Base-by-base conservation (phyloP, 2,329 filamentous ascomycete genomes). In the Stagonosporopsis tanaceti region DNA sequence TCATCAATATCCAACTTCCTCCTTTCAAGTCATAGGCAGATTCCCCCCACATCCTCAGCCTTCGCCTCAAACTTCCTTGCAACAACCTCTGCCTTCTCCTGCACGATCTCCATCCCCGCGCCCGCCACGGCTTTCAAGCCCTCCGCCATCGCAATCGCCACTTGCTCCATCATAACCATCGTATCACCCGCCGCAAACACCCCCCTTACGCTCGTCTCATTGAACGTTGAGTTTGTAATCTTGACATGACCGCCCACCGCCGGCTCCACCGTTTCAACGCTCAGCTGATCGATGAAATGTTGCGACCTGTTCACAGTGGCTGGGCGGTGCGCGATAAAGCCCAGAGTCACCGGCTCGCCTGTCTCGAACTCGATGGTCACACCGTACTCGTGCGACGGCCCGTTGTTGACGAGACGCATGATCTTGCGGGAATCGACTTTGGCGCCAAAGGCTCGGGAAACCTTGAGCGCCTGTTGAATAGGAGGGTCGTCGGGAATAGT, bases 161-260 rank as follows among this genome's bases (percentile, higher is more conserved):
- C 69, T 47, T 73, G 71, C 60, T 75, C 74, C 64, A 75, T 70
- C 59, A 64, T 48, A 0, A 59, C 56, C 66, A 71, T 71, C 1
- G 68, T 74, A 69, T 88, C 85, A 0, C 85, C 85, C 1, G 76
- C 82, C 0, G 83, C 84, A 71, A 83, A 85, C 2, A 83, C 80
- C 0, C 85, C 85, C 2, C 72, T 69, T 0, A 84, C 77, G 51
- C 69, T 82, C 3, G 84, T 84, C 66, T 80, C 76, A 38, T 80
- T 76, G 63, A 85, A 83, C 34, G 82, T 82, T 2, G 67, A 61
- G 20, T 70, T 72, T 0, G 72, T 69, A 50, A 71, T 8, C 76
- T 79, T 24, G 81, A 76, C 61, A 81, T 80, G 53, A 73, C 72
- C 22, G 67, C 78, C 64, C 82, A 80, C 54, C 2, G 57, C 59